These are phyloP conservation scores for Umbellularia californica DNA, from an alignment of 164 flowering plant species.

Conservation along the genomic window DNA sequence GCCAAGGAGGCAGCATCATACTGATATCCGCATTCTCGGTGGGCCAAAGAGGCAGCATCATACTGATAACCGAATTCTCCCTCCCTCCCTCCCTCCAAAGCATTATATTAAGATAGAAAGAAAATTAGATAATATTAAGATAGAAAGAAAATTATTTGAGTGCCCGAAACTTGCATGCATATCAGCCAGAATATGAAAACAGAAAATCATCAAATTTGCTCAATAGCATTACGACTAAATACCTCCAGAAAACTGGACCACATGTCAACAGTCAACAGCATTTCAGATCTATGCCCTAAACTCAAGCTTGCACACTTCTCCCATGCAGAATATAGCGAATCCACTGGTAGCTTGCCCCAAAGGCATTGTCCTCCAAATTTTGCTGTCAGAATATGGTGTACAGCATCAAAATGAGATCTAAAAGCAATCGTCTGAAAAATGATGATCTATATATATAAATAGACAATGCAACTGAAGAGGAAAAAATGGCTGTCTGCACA, in stretches of 20 bases:
- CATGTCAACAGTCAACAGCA: constrained; percentile 40
- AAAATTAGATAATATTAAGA: too few species aligned
- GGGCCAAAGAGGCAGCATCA: too few species aligned
- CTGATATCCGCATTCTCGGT: too few species aligned
- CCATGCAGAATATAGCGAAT: constrained; percentile 45
- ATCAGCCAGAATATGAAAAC: neutral
- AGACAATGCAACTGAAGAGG: too few species aligned
- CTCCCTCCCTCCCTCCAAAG: too few species aligned
- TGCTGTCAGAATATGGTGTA: constrained; percentile 25
- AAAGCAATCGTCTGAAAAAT: too few species aligned
- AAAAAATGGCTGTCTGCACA: too few species aligned
- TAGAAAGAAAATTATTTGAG: neutral
- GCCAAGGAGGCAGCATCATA: too few species aligned
- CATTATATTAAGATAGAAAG: too few species aligned
- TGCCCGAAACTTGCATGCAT: neutral
- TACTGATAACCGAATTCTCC: too few species aligned
- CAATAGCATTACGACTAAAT: neutral
- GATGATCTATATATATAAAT: too few species aligned
- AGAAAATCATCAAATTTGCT: neutral
- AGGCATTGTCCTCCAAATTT: constrained; percentile 41
- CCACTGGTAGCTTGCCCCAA: constrained; percentile 54
- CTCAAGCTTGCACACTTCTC: constrained; percentile 41
- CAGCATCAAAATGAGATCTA: neutral
- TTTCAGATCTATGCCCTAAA: constrained; percentile 48
- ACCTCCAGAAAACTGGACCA: constrained; percentile 57